Base-by-base conservation (phyloP, 169 alveolate genomes). In the Babesia ovis region DNA sequence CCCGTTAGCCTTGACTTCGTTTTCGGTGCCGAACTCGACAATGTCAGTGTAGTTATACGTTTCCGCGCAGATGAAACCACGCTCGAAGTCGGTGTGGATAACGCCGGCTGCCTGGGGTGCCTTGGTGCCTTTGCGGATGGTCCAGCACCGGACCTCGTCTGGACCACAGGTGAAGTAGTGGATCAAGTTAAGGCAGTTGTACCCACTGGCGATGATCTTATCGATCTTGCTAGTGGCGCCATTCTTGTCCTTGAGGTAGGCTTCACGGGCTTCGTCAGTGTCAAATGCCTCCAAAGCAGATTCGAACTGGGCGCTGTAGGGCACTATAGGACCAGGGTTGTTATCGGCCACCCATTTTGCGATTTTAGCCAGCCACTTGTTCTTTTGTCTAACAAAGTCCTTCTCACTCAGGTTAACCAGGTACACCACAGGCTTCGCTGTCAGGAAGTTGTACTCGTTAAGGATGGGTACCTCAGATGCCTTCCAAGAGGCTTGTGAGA, bases 121-220 rank as follows among this genome's bases (percentile, higher is more conserved):
- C 76, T 94, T 95, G 18, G 98, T 85, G 0, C 98, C 99, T 80
- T 93, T 92, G 72, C 98, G 91, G 18, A 97, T 92, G 22, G 99
- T 96, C 99, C 99, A 98, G 90, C 99, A 97, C 80, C 95, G 95
- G 46, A 97, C 99, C 83, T 98, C 99, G 91, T 98, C 99, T 57
- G 96, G 98, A 25, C 99, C 99, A 77, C 99, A 98, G 32, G 99
- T 98, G 93, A 97, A 98, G 92, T 93, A 98, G 91, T 98, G 99
- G 43, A 97, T 94, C 50, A 98, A 91, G 73, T 96, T 85, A 55
- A 93, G 76, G 54, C 98, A 96, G 37, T 89, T 84, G 84, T 98
- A 97, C 8, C 99, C 99, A 29, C 98, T 95, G 55, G 95, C 92
- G 43, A 97, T 95, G 55, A 98, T 95, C 89, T 96, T 97, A 76